phyloP scores from a whole-genome alignment of 306 rosid species.

The Quercus ilex region DNA sequence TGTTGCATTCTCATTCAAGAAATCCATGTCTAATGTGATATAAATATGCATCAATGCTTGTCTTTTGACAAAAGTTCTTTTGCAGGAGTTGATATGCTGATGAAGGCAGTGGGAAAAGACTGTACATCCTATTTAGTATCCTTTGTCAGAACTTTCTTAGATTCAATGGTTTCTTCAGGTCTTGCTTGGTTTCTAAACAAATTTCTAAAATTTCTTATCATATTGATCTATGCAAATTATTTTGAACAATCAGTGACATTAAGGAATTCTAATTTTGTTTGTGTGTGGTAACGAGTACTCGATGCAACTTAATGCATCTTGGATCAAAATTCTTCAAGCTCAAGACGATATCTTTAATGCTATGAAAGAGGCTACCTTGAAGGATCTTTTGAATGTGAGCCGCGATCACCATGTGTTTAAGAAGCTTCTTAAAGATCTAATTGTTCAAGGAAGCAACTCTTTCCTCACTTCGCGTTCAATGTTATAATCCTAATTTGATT shows the following conservation, averaged over 20 bases:
- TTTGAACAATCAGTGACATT: too few species aligned
- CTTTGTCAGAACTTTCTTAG: slow-evolving; percentile 33
- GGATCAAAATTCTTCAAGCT: slow-evolving; percentile 95
- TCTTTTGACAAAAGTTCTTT: not conserved
- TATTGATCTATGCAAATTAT: too few species aligned
- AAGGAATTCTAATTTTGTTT: too few species aligned
- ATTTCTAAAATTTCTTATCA: too few species aligned
- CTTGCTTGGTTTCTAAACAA: not conserved
- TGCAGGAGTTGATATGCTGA: slow-evolving; percentile 87
- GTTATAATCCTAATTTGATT: too few species aligned
- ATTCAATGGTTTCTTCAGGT: slow-evolving; percentile 1
- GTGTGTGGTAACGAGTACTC: slow-evolving; percentile 71
- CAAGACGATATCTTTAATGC: slow-evolving; percentile 77
- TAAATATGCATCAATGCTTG: not conserved
- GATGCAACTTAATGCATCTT: slow-evolving; percentile 87
- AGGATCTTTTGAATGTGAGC: slow-evolving; percentile 72
- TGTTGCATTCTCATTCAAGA: not conserved
- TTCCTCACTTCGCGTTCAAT: not conserved
- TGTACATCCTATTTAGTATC: slow-evolving; percentile 94
- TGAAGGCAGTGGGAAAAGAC: slow-evolving; percentile 92
- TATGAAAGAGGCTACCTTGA: slow-evolving; percentile 76
- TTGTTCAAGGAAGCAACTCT: slow-evolving; percentile 59
- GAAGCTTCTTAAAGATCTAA: slow-evolving; percentile 71
- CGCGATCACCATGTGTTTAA: slow-evolving; percentile 54
- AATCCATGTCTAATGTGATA: not conserved